Conservation (phyloP, 345 rosid species). For the Rhodamnia rubescens region DNA sequence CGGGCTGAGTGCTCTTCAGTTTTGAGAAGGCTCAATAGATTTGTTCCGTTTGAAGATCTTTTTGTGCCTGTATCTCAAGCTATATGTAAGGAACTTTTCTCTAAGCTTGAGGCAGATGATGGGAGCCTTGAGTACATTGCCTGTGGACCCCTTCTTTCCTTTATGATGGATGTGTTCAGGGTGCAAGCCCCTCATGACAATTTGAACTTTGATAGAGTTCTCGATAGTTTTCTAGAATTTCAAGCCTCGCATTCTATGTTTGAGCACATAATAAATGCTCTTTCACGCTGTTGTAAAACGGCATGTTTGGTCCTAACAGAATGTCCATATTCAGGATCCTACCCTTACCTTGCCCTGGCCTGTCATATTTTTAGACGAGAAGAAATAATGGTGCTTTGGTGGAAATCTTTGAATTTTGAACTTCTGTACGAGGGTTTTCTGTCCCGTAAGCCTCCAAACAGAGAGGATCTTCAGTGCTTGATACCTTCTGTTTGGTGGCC, state of each 20-base stretch:
- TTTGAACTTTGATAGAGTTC: conserved; percentile 57
- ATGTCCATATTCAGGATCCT: conserved; percentile 91
- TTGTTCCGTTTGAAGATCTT: conserved; percentile 58
- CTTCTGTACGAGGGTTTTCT: conserved; percentile 76
- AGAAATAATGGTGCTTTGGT: conserved; percentile 78
- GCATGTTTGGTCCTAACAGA: conserved; percentile 52
- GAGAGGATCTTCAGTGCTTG: conserved; percentile 74
- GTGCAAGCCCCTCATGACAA: conserved; percentile 67
- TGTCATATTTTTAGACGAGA: conserved; percentile 73
- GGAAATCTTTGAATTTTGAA: conserved; percentile 70
- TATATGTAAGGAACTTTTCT: conserved; percentile 65
- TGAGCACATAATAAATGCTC: conserved; percentile 57
- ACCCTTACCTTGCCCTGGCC: conserved; percentile 74
- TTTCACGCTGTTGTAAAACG: conserved; percentile 75
- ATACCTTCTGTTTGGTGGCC: conserved; percentile 99
- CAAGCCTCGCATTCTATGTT: conserved; percentile 45
- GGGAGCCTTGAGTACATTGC: conserved; percentile 55
- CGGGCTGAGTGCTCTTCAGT: conserved; percentile 45
- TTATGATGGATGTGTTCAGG: conserved; percentile 67
- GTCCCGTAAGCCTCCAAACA: conserved; percentile 62
- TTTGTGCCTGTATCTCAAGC: conserved; percentile 59
- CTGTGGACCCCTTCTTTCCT: conserved; percentile 66
- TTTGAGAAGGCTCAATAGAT: conserved; percentile 74
- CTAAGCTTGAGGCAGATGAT: conserved; percentile 41
- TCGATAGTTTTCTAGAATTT: conserved; percentile 53